phyloP scores from a whole-genome alignment of 1,139 yeast genomes.

The Taphrina confusa region DNA sequence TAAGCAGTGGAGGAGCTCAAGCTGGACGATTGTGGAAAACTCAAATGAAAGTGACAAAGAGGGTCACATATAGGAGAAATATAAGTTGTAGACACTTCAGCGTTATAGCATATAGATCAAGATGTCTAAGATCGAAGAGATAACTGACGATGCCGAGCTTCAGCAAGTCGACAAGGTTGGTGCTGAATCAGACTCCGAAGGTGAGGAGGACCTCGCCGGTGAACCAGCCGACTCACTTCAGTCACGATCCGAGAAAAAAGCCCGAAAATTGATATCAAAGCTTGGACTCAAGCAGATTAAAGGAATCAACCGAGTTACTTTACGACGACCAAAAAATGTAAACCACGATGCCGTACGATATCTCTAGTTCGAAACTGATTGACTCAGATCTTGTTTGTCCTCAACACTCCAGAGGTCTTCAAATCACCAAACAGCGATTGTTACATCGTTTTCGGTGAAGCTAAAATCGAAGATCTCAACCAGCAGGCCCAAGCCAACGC shows the following conservation, averaged over 20 bases:
- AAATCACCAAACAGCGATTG: slow-evolving; percentile 86
- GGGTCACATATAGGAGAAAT: neutral
- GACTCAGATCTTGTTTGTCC: slow-evolving; percentile 64
- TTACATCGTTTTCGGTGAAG: slow-evolving; percentile 96
- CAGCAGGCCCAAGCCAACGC: slow-evolving; percentile 55
- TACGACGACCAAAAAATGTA: slow-evolving; percentile 90
- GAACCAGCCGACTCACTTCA: slow-evolving; percentile 27
- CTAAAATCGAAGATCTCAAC: slow-evolving; percentile 88
- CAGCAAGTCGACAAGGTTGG: slow-evolving; percentile 27
- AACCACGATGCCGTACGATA: neutral
- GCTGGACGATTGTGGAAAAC: slow-evolving; percentile 11
- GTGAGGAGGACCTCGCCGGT: slow-evolving; percentile 28
- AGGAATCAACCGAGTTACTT: slow-evolving; percentile 93
- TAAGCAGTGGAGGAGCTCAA: slow-evolving; percentile 14
- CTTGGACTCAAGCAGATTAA: slow-evolving; percentile 87
- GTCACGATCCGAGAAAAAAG: slow-evolving; percentile 92
- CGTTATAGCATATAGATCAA: neutral
- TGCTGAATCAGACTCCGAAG: slow-evolving; percentile 27
- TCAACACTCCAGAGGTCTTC: slow-evolving; percentile 94
- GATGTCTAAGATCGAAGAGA: slow-evolving; percentile 34
- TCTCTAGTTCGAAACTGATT: neutral
- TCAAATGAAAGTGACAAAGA: neutral
- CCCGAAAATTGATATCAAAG: slow-evolving; percentile 87
- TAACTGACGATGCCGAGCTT: slow-evolving; percentile 26
- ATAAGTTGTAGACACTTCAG: neutral